A percentile compares a stretch with the other conserved stretches of the same genome.
These are phyloP conservation scores for Globisporangium iwayamae DNA, from an alignment of 352 stramenopile genomes.

Conservation along the genomic window DNA sequence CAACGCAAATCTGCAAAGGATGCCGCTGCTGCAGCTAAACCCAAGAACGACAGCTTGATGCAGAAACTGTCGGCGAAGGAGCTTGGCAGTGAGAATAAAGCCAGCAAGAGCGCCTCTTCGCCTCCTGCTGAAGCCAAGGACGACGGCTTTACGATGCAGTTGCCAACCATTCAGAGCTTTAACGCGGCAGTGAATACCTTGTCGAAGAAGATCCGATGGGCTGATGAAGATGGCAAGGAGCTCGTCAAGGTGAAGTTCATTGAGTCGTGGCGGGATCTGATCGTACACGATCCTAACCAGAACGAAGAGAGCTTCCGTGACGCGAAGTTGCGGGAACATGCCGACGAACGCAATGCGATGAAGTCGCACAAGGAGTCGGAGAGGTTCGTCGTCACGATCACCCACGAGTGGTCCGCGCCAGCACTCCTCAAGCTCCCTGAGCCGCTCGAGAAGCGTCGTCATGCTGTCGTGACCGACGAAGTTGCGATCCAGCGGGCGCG, in stretches of 20 bases:
- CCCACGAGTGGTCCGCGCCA: slow-evolving; percentile 66
- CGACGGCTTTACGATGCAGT: slow-evolving; percentile 45
- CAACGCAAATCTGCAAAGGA: slow-evolving; percentile 79
- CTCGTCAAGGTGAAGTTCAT: slow-evolving; percentile 83
- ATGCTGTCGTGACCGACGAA: slow-evolving; percentile 48
- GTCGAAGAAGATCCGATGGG: slow-evolving; percentile 77
- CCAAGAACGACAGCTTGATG: slow-evolving; percentile 30
- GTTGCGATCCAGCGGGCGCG: slow-evolving; percentile 59
- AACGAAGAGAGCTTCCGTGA: slow-evolving; percentile 79
- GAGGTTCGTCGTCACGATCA: slow-evolving; percentile 40
- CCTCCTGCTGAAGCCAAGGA: slow-evolving; percentile 27
- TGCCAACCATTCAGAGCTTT: slow-evolving; percentile 84
- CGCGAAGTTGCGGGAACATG: slow-evolving; percentile 82
- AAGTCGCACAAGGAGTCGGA: slow-evolving; percentile 61
- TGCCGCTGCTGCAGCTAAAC: slow-evolving; percentile 28
- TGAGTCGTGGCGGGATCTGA: slow-evolving; percentile 81
- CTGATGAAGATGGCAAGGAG: slow-evolving; percentile 70
- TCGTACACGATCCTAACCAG: slow-evolving; percentile 48
- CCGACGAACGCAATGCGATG: slow-evolving; percentile 63
- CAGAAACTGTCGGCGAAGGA: slow-evolving; percentile 18
- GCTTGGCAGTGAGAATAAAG: slow-evolving; percentile 13
- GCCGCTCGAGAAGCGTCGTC: slow-evolving; percentile 35
- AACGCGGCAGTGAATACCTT: slow-evolving; percentile 38
- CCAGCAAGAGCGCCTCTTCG: slow-evolving; percentile 12
- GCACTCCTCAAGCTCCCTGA: slow-evolving; percentile 62